Conservation (phyloP, 2,329 filamentous ascomycete species). For the Chlorencoelia australis region DNA sequence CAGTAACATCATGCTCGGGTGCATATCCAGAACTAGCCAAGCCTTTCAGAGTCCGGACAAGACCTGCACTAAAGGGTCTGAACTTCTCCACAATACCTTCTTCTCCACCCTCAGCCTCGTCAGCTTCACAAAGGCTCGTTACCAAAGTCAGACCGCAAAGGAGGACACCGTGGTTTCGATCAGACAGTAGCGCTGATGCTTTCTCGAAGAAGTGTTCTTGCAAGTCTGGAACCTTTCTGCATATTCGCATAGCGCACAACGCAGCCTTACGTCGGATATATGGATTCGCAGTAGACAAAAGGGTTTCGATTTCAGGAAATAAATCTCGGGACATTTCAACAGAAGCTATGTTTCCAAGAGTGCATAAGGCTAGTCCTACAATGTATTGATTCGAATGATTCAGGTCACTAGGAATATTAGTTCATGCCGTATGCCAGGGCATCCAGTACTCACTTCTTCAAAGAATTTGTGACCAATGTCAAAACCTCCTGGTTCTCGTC, state of each 20-base stretch:
- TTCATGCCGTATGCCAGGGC: neutral
- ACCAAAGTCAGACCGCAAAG: conserved; percentile 87
- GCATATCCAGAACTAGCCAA: conserved; percentile 93
- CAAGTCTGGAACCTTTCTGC: conserved; percentile 91
- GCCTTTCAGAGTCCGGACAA: conserved; percentile 86
- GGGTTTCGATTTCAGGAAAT: conserved; percentile 88
- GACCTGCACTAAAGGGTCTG: conserved; percentile 68
- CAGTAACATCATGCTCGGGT: conserved; percentile 95
- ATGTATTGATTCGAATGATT: conserved; percentile 98
- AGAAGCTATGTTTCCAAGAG: conserved; percentile 93
- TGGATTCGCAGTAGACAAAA: conserved; percentile 90
- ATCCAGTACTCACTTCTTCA: conserved; percentile 73
- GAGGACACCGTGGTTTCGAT: conserved; percentile 91
- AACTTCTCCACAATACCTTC: conserved; percentile 86
- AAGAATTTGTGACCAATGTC: conserved; percentile 91
- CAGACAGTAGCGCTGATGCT: conserved; percentile 74
- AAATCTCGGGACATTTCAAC: conserved; percentile 97
- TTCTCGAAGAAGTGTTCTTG: conserved; percentile 97
- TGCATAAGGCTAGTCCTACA: conserved; percentile 90
- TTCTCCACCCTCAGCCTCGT: conserved; percentile 85
- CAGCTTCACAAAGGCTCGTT: conserved; percentile 85
- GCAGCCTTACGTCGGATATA: conserved; percentile 96
- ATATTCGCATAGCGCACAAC: conserved; percentile 98
- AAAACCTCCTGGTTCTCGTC: conserved; percentile 98
- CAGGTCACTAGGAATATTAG: conserved; percentile 56